Percentiles rank a stretch among this genome's conserved stretches.
phyloP scores from a whole-genome alignment of 2,329 filamentous ascomycete genomes.

The Parascedosporium putredinis region DNA sequence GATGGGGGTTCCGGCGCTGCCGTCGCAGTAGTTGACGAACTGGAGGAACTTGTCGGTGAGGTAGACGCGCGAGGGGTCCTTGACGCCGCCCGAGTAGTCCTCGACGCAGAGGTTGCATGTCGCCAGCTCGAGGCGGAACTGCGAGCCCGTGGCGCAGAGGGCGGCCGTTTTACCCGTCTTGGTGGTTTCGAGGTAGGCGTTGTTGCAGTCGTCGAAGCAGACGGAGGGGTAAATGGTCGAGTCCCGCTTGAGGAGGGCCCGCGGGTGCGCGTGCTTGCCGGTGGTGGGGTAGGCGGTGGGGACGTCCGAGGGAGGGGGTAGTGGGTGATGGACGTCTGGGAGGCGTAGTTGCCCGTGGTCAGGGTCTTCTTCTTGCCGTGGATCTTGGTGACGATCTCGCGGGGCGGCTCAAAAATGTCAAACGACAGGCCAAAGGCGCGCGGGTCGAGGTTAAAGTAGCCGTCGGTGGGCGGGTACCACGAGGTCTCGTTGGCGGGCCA shows the following conservation, averaged over 20 bases:
- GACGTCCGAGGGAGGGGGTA: constrained; percentile 16
- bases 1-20: constrained; percentile 12
- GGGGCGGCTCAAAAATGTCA: constrained; percentile 44
- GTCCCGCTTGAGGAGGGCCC: constrained; percentile 13
- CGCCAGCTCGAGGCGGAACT: constrained; percentile 26
- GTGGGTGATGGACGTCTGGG: constrained; percentile 37
- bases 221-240: constrained; percentile 27
- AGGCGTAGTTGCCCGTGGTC: constrained; percentile 45
- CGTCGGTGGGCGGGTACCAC: constrained; percentile 38
- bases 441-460: constrained; percentile 57
- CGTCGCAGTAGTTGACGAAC: constrained; percentile 35
- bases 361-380: constrained; percentile 29
- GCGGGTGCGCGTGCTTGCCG: neutral
- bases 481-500: constrained; percentile 36
- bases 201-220: constrained; percentile 46
- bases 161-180: constrained; percentile 31
- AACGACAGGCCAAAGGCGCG: constrained; percentile 51
- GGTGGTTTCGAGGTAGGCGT: constrained; percentile 34
- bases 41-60: constrained; percentile 29
- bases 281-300: neutral
- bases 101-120: constrained; percentile 34
- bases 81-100: constrained; percentile 14
- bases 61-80: constrained; percentile 21
- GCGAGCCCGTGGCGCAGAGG: constrained; percentile 33
- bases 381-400: constrained; percentile 25